Evolutionary conservation across 2,329 filamentous ascomycete genomes (phyloP).

Genomic region (Drechslerella dactyloides): DNA sequence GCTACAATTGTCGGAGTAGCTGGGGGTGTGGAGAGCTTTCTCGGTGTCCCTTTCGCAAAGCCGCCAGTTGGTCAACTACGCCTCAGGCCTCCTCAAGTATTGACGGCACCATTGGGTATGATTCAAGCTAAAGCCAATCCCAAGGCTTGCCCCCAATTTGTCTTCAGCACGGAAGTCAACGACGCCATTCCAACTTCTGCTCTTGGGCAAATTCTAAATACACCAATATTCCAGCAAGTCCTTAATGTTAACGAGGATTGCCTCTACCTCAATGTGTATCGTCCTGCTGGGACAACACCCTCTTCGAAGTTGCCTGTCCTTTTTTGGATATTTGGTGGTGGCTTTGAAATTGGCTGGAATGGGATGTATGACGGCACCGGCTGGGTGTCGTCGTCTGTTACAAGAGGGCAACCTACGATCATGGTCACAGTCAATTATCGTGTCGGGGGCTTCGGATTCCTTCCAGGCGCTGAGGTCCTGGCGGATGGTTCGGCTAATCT

Average conservation of each 20-base stretch:
- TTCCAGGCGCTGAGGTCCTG: constrained; percentile 61
- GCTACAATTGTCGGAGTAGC: constrained; percentile 65
- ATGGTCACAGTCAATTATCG: constrained; percentile 66
- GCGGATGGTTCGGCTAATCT: constrained; percentile 58
- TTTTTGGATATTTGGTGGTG: constrained; percentile 75
- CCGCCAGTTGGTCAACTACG: constrained; percentile 64
- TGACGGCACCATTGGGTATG: constrained; percentile 61
- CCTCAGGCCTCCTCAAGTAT: constrained; percentile 57
- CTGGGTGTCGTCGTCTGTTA: constrained; percentile 54
- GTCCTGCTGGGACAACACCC: constrained; percentile 64
- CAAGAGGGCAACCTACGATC: constrained; percentile 62
- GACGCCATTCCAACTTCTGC: constrained; percentile 60
- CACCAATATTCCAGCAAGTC: constrained; percentile 66
- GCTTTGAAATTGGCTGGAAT: constrained; percentile 59
- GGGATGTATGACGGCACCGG: constrained; percentile 57
- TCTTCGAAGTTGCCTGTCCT: constrained; percentile 69
- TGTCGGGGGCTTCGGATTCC: constrained; percentile 64
- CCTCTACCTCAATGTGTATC: constrained; percentile 57
- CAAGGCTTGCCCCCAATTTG: constrained; percentile 75
- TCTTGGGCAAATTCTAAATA: constrained; percentile 63
- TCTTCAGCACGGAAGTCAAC: constrained; percentile 63
- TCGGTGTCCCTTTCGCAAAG: constrained; percentile 67
- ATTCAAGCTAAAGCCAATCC: constrained; percentile 67
- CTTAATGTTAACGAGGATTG: constrained; percentile 64
- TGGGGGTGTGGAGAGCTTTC: constrained; percentile 66